These are phyloP conservation scores for Typha latifolia DNA, from an alignment of 176 grass and related monocot species.

Conservation along the genomic window DNA sequence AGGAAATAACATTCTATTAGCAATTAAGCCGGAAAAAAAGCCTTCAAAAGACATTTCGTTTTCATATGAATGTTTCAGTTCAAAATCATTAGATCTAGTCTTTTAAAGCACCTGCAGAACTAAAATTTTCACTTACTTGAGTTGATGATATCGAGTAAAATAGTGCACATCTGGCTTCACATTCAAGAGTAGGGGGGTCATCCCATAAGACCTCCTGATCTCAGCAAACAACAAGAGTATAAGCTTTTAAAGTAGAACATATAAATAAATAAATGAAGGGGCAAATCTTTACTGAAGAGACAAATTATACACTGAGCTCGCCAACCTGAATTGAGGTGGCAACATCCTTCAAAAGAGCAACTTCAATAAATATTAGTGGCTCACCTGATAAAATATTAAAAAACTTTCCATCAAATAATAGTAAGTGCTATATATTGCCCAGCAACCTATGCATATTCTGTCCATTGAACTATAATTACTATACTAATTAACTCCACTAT, in stretches of 20 bases:
- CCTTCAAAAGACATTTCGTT: not conserved
- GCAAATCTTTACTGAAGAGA: not conserved
- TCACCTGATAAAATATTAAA: conserved; percentile 40
- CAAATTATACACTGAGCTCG: not conserved
- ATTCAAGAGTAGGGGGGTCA: conserved; percentile 77
- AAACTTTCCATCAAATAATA: not conserved
- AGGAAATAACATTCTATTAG: no score
- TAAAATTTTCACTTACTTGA: conserved; percentile 40
- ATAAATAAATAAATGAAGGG: not conserved
- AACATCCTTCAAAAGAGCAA: conserved; percentile 83
- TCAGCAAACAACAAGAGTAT: conserved; percentile 10
- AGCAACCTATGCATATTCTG: not conserved
- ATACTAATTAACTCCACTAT: not conserved
- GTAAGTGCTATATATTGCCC: not conserved
- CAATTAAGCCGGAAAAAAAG: no score
- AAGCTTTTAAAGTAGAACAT: not conserved
- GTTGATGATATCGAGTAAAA: conserved; percentile 99
- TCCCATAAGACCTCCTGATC: conserved; percentile 86
- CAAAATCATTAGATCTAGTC: not conserved
- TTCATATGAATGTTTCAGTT: not conserved
- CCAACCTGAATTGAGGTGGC: conserved; percentile 80
- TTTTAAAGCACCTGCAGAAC: not conserved
- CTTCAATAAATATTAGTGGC: conserved; percentile 93
- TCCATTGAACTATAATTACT: not conserved
- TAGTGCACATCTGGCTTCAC: conserved; percentile 69